Conservation (phyloP, 2,329 filamentous ascomycete species). For the Mariannaea elegans region DNA sequence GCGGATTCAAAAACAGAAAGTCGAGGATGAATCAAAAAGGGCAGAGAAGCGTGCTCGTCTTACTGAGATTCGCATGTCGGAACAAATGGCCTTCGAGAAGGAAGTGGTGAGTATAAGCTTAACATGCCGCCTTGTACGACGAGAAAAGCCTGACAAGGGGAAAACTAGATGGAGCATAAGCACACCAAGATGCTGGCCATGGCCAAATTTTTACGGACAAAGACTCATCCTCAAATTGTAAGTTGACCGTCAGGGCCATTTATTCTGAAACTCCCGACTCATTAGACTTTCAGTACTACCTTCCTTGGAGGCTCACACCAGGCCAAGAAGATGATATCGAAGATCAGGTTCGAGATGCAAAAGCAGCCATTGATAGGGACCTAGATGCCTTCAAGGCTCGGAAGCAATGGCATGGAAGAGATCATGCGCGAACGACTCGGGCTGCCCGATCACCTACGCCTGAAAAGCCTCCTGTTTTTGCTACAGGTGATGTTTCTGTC, state of each 20-base stretch:
- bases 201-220: constrained; percentile 79
- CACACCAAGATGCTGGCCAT: constrained; percentile 77
- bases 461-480: constrained; percentile 27
- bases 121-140: background rate
- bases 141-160: constrained; percentile 26
- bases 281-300: constrained; percentile 73
- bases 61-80: constrained; percentile 66
- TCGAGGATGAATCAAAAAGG: constrained; percentile 74
- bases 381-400: constrained; percentile 66
- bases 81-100: constrained; percentile 80
- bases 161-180: constrained; percentile 74
- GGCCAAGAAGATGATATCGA: constrained; percentile 77
- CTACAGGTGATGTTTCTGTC: constrained; percentile 15
- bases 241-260: constrained; percentile 44
- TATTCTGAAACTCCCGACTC: background rate
- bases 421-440: constrained; percentile 29
- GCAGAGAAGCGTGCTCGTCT: constrained; percentile 72
- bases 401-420: constrained; percentile 50
- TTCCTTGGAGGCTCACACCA: constrained; percentile 78
- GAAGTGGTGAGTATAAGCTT: constrained; percentile 68
- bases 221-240: constrained; percentile 77
- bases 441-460: constrained; percentile 8
- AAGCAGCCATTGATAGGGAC: constrained; percentile 72
- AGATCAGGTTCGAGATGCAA: constrained; percentile 72
- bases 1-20: constrained; percentile 76